Conservation (phyloP, 331 rosid species). For the Pyracantha coccinea region DNA sequence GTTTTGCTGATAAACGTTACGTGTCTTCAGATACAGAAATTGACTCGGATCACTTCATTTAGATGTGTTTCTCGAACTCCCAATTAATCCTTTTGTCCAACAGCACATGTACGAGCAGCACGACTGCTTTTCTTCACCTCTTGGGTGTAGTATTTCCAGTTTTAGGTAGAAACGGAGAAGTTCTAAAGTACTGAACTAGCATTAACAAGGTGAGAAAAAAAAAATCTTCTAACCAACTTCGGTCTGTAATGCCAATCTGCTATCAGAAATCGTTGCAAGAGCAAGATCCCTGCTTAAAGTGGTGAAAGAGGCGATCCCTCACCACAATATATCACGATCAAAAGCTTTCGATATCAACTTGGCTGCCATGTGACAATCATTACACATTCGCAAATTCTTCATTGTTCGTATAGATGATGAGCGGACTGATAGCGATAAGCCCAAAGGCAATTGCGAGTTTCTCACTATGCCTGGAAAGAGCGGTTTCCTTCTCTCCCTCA, state of each 20-base stretch:
- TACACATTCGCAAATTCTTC: conserved; percentile 47
- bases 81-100: no score
- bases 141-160: no score
- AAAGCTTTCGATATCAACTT: conserved; percentile 40
- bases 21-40: background rate
- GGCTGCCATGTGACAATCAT: conserved; percentile 46
- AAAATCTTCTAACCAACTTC: no score
- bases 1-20: no score
- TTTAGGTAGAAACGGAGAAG: no score
- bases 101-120: no score
- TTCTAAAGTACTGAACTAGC: no score
- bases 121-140: no score
- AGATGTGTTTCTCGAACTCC: no score
- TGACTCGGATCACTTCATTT: no score
- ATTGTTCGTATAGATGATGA: conserved; percentile 34
- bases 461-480: conserved; percentile 41
- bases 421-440: conserved; percentile 31
- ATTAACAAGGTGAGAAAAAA: no score
- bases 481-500: conserved; percentile 47
- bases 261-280: conserved; percentile 51
- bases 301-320: conserved; percentile 52
- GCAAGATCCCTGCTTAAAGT: conserved; percentile 40
- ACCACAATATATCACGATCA: conserved; percentile 28
- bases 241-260: background rate
- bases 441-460: conserved; percentile 56